phyloP scores from a whole-genome alignment of 2,329 filamentous ascomycete species.

The Fusarium sp. region DNA sequence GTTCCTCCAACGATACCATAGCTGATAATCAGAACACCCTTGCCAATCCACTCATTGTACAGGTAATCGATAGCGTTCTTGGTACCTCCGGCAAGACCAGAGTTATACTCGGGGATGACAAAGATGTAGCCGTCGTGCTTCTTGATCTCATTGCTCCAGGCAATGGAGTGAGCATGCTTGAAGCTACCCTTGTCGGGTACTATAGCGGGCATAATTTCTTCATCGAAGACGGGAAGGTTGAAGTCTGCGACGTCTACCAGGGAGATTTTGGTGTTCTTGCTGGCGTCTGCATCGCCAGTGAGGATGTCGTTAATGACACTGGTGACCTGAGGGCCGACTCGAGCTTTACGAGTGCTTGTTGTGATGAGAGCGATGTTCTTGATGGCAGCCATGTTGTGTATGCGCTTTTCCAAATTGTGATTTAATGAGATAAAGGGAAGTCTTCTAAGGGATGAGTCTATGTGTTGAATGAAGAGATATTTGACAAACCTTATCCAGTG shows the following conservation, averaged over 20 bases:
- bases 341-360: conserved; percentile 14
- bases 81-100: conserved; percentile 62
- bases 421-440: no score
- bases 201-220: conserved; percentile 54
- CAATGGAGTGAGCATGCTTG: conserved; percentile 55
- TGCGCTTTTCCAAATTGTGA: rapidly evolving
- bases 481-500: no score
- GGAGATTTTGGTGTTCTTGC: conserved; percentile 1
- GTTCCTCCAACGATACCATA: conserved; percentile 32
- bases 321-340: conserved; percentile 19
- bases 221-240: conserved; percentile 59
- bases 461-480: neutral
- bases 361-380: conserved; percentile 31
- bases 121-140: conserved; percentile 61
- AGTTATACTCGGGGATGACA: conserved; percentile 69
- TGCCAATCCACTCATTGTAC: conserved; percentile 61
- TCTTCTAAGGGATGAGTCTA: neutral
- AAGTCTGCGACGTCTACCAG: conserved; percentile 30
- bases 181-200: conserved; percentile 52
- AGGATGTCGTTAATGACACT: conserved; percentile 16
- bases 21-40: conserved; percentile 25
- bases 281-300: neutral
- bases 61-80: conserved; percentile 75
- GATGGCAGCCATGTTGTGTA: neutral
- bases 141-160: conserved; percentile 59